These are phyloP conservation scores for Saccharomycopsis guyanensis DNA, from an alignment of 805 yeast species.

Conservation along the genomic window DNA sequence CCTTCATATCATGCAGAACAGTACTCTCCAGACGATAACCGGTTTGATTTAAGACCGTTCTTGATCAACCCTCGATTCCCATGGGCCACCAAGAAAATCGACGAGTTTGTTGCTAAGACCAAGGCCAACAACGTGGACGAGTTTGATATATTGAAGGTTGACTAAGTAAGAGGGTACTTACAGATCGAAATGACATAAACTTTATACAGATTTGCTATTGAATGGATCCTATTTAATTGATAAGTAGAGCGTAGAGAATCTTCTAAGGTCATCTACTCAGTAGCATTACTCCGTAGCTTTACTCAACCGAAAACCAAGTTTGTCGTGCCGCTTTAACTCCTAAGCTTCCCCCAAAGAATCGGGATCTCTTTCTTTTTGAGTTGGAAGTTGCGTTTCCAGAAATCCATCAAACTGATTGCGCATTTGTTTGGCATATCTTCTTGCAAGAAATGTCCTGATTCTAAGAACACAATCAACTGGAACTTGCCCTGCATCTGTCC, in stretches of 20 bases:
- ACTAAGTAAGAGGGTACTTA: too few relatives aligned
- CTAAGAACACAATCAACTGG: constrained; percentile 76
- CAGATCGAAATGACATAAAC: too few relatives aligned
- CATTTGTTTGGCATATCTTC: constrained; percentile 77
- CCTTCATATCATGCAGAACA: constrained; percentile 98
- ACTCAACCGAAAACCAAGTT: too few relatives aligned
- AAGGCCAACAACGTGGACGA: constrained; percentile 1
- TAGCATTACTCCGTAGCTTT: too few relatives aligned
- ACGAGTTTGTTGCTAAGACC: constrained; percentile 45
- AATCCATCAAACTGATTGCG: constrained; percentile 43
- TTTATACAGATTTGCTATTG: too few relatives aligned
- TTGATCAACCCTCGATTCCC: constrained; percentile 82
- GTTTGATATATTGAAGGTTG: constrained; percentile 12
- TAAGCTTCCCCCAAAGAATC: constrained; percentile 19
- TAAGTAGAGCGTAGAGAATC: too few relatives aligned
- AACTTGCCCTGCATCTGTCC: constrained; percentile 99
- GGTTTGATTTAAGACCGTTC: constrained; percentile 95
- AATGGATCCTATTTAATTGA: too few relatives aligned
- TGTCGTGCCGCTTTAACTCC: too few relatives aligned
- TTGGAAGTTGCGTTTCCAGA: constrained; percentile 34
- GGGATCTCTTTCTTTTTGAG: constrained; percentile 11
- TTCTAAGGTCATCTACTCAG: too few relatives aligned
- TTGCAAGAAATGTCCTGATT: constrained; percentile 90
- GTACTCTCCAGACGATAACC: constrained; percentile 95
- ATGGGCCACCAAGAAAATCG: constrained; percentile 87